Conservation (phyloP, 805 yeast species). For the Hanseniaspora vineae region DNA sequence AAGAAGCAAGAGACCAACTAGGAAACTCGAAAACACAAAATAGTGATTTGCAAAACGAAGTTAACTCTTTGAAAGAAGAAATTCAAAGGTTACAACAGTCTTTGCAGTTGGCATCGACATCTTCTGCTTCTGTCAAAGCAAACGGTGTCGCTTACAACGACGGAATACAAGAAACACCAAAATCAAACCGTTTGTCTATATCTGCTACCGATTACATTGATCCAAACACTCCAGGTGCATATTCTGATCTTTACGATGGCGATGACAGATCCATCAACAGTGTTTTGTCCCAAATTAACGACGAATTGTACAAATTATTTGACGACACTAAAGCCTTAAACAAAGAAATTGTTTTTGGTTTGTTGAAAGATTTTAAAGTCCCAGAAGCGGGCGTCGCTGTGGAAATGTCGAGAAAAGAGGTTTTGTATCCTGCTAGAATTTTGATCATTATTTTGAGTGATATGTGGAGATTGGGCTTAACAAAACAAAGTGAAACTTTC, state of each 20-base stretch:
- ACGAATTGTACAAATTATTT: conserved; percentile 56
- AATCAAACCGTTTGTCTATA: conserved; percentile 4
- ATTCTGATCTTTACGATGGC: conserved; percentile 17
- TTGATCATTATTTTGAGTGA: conserved; percentile 84
- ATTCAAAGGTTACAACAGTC: conserved; percentile 30
- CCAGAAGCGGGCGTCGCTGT: conserved; percentile 81
- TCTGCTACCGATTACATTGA: conserved; percentile 7
- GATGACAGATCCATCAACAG: conserved; percentile 30
- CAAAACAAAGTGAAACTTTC: conserved; percentile 82
- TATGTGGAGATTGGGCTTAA: conserved; percentile 96
- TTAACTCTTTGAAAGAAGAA: conserved; percentile 34
- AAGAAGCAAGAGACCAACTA: conserved; percentile 44
- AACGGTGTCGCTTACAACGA: conserved; percentile 5
- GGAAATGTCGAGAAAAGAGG: conserved; percentile 76
- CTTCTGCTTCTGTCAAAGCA: background rate
- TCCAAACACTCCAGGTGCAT: conserved; percentile 9
- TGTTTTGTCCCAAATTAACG: conserved; percentile 58
- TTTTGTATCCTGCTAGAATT: conserved; percentile 90
- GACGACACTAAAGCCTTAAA: conserved; percentile 63
- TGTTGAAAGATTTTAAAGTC: conserved; percentile 70
- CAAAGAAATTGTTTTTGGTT: conserved; percentile 74
- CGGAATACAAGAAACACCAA: conserved; percentile 3
- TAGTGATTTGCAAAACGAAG: conserved; percentile 50
- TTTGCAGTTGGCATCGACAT: conserved; percentile 20
- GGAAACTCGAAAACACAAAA: conserved; percentile 50